Base-by-base conservation (phyloP, 495 filamentous ascomycete species). In the Bacidia rubella region DNA sequence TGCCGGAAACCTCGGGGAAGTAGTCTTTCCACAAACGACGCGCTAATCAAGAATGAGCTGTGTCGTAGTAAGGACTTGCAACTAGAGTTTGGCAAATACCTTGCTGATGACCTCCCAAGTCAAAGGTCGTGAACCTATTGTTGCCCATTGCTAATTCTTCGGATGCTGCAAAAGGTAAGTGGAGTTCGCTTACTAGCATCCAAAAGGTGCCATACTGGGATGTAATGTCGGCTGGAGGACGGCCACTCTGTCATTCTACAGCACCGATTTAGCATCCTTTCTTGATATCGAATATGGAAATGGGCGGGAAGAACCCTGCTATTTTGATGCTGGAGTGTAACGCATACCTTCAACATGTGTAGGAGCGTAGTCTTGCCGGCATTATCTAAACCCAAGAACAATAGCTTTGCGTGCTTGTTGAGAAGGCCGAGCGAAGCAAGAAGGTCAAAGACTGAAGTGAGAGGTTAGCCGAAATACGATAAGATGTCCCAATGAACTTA, bases 1-100 rank as follows among this genome's bases (percentile, higher is more conserved):
- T 93, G 49, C 90, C 92, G 66, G 81, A 88, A 45, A 97, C 92
- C 77, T 98, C 92, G 65, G 92, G 93, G 83, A 97, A 94, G 69
- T 93, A 93, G 65, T 98, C 92, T 63, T 90, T 90, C 90, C 92
- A 98, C 55, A 97, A 79, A 61, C 93, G 88, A 47, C 93, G 90
- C 51, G 90, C 92, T 92, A 56, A 47, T 22, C 25, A 39, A 49
- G 41, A 43, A 26, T 35, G 35, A 24, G 35, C 20, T 23, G 48
- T 11, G 44, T 45, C 21, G 53, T 52, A 26, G 27, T 42, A 20
- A 41, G 41, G 12, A 40, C 25, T 25, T 54, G 52, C n/a, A n/a
- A n/a, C n/a, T n/a, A n/a, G n/a, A n/a, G 20, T 32, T 38, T 42
- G 21, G 49, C 11, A 44, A 15, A 45, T 73, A 90, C 87, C 87